Evolutionary conservation across 139 green algal genomes (phyloP), one percentile per base, ranked within the genome.

Genomic region (Volvox reticuliferus): DNA sequence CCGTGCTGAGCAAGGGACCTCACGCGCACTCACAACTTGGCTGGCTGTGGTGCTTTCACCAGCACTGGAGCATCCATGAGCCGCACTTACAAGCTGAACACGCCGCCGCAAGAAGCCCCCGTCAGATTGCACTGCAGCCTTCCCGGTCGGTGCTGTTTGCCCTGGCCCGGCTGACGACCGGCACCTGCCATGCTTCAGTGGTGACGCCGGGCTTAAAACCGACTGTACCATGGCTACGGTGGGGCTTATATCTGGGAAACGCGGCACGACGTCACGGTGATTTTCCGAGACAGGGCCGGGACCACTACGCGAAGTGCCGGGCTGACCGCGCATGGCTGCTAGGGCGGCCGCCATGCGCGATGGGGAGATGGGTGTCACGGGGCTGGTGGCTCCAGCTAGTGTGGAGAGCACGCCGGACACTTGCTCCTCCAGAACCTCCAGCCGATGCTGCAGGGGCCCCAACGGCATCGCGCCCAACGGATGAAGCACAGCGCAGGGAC

Each of bases 391-490:
- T 22, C 37, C 44, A 1, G 28, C 14, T 12, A 73, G 18, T n/a
- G n/a, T 33, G 18, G 75, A 28, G 0, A 78, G 28, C 20, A 90
- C 14, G 0, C 73, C 50, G 12, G 55, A 36, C 9, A 90, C 32
- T 61, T 90, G 86, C 55, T 90, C 86, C 55, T 90, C 86, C 75
- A 85, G 24, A 1, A 90, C 86, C 55, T 90, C 86, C 20, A 90
- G 30, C 21, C 86, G 73, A 33, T 90, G 86, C 86, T 90, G 86
- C 65, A 73, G 65, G 16, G 62, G 65, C 16, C 65, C 21, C 65
- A 73, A 16, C 65, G 65, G 12, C 44, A 55, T 55, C 44, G 9
- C 44, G 44, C 9, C 44, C 44, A 55, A 9, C 44, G 44, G 44
- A 55, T 55, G 44, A 55, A 55, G 44, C 44, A 55, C 44, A 55